Evolutionary conservation across 2,329 filamentous ascomycete genomes (phyloP).

Genomic region (Ascochyta clinopodiicola): DNA sequence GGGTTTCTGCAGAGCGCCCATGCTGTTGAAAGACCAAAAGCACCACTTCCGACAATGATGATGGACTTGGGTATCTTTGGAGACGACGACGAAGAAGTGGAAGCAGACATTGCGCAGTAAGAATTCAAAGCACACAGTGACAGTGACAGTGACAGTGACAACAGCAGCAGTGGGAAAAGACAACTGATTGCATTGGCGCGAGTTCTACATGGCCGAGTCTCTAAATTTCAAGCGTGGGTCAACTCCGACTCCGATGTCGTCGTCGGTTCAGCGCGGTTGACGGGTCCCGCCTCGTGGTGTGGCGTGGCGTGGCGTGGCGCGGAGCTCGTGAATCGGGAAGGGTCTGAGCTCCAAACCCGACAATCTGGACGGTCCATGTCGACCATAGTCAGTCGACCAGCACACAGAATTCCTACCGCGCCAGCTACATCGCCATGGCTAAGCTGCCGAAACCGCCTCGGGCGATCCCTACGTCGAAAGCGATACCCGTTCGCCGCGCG

Average conservation of each 20-base stretch:
- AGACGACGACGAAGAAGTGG: conserved; percentile 5
- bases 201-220: conserved; percentile 2
- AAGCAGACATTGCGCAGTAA: conserved; percentile 29
- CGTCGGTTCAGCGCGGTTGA: conserved; percentile 36
- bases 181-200: neutral
- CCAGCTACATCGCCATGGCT: conserved; percentile 33
- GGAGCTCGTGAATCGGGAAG: conserved; percentile 1
- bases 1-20: conserved; percentile 71
- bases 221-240: conserved; percentile 15
- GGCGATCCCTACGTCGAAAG: conserved; percentile 27
- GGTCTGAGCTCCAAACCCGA: conserved; percentile 13
- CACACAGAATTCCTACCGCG: neutral
- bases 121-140: conserved; percentile 3
- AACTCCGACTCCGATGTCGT: conserved; percentile 39
- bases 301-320: conserved; percentile 10
- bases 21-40: conserved; percentile 69
- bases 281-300: conserved; percentile 16
- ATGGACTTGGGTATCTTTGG: conserved; percentile 50
- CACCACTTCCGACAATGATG: conserved; percentile 59
- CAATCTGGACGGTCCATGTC: conserved; percentile 8
- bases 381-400: neutral
- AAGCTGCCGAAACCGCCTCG: conserved; percentile 42
- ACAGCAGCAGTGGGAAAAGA: neutral
- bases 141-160: neutral
- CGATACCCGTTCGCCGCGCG: conserved; percentile 27